Percentiles rank a stretch among this genome's conserved stretches.
These are phyloP conservation scores for Cryptococcus sp. DNA, from an alignment of 1,284 basidiomycete species.

Conservation along the genomic window DNA sequence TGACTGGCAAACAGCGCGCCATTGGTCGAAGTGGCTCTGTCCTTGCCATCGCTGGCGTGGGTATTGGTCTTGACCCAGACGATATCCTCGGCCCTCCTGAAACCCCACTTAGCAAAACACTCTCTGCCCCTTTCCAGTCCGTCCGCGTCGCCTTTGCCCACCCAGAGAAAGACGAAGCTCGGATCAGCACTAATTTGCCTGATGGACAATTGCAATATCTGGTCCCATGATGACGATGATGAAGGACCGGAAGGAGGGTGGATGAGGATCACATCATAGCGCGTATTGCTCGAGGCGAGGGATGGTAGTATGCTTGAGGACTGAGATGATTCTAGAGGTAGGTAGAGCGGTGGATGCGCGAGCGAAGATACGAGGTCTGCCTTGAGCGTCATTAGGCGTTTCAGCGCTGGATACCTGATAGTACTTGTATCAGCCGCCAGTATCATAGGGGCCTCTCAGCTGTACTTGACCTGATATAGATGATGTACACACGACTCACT, in stretches of 20 bases:
- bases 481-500: slow-evolving; percentile 64
- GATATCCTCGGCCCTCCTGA: slow-evolving; percentile 92
- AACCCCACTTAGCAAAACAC: slow-evolving; percentile 90
- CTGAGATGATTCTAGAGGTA: slow-evolving; percentile 22
- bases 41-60: not conserved
- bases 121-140: slow-evolving; percentile 92
- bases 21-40: not conserved
- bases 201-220: slow-evolving; percentile 77
- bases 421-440: not conserved
- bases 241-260: slow-evolving; percentile 80
- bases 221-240: slow-evolving; percentile 72
- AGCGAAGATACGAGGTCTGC: slow-evolving; percentile 51
- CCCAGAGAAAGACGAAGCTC: slow-evolving; percentile 94
- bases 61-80: slow-evolving; percentile 94
- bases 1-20: slow-evolving; percentile 72
- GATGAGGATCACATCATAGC: slow-evolving; percentile 92
- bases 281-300: slow-evolving; percentile 19
- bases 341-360: slow-evolving; percentile 48
- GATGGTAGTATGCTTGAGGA: slow-evolving; percentile 10
- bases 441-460: not conserved
- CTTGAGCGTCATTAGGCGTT: slow-evolving; percentile 75
- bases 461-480: not conserved
- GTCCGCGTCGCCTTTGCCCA: slow-evolving; percentile 84
- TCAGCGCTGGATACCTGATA: slow-evolving; percentile 84
- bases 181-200: slow-evolving; percentile 85